phyloP scores from a whole-genome alignment of 805 yeast species.

The Torulaspora maleeae region DNA sequence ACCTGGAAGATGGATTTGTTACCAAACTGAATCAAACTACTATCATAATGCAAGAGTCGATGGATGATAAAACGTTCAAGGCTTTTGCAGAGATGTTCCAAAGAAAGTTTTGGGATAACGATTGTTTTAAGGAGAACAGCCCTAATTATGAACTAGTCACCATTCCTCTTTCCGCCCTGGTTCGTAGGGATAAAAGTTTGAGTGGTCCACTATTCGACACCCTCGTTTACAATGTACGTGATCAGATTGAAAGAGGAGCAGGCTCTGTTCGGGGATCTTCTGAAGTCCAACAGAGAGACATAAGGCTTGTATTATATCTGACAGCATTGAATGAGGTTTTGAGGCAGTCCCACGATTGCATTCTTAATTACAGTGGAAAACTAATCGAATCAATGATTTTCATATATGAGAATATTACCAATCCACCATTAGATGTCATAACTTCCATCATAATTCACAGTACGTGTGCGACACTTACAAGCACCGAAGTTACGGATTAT shows the following conservation, averaged over 20 bases:
- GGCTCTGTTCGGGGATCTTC: slow-evolving; percentile 64
- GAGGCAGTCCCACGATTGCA: slow-evolving; percentile 56
- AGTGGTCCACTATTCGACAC: slow-evolving; percentile 26
- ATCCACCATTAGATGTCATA: slow-evolving; percentile 56
- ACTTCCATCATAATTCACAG: slow-evolving; percentile 64
- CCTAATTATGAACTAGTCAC: slow-evolving; percentile 65
- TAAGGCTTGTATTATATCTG: slow-evolving; percentile 64
- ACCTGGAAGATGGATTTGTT: slow-evolving; percentile 35
- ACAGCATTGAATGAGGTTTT: slow-evolving; percentile 64
- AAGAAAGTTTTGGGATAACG: slow-evolving; percentile 41
- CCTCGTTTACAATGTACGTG: slow-evolving; percentile 45
- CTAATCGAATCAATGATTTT: slow-evolving; percentile 38
- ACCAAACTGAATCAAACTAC: slow-evolving; percentile 43
- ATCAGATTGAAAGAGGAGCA: slow-evolving; percentile 74
- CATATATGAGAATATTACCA: slow-evolving; percentile 32
- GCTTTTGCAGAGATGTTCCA: slow-evolving; percentile 39
- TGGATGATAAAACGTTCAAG: slow-evolving; percentile 52
- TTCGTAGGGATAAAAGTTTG: slow-evolving; percentile 47
- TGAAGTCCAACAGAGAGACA: slow-evolving; percentile 74
- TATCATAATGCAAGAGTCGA: slow-evolving; percentile 51
- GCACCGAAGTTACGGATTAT: slow-evolving; percentile 53
- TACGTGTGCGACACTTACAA: slow-evolving; percentile 57
- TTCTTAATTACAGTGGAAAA: slow-evolving; percentile 44
- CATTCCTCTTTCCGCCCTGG: slow-evolving; percentile 65
- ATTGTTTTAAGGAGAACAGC: slow-evolving; percentile 53